Evolutionary conservation across 164 flowering plant species (phyloP).

Genomic region (Annona cherimola): DNA sequence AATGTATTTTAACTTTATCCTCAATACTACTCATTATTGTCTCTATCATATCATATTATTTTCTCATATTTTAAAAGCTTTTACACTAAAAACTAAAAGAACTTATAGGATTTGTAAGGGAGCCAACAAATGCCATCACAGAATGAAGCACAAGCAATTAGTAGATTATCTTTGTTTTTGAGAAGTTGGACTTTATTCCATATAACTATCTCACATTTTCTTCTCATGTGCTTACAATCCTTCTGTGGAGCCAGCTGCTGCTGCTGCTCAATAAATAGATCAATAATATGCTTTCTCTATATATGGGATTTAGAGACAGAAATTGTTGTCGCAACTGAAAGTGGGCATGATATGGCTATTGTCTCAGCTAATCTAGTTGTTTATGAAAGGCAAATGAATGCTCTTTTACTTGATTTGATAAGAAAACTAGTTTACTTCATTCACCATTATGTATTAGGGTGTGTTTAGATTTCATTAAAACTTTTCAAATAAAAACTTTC

Average conservation of each 20-base stretch:
- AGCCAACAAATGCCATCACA: too few relatives aligned
- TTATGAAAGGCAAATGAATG: constrained; percentile 96
- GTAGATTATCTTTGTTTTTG: neutral
- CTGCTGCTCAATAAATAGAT: neutral
- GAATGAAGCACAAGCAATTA: neutral
- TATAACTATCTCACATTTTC: neutral
- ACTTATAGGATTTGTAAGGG: too few relatives aligned
- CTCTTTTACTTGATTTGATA: constrained; percentile 92
- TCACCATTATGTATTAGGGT: too few relatives aligned
- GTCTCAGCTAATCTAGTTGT: constrained; percentile 70
- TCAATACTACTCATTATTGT: too few relatives aligned
- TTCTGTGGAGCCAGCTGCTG: neutral
- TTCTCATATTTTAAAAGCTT: too few relatives aligned
- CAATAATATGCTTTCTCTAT: neutral
- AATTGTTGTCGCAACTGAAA: constrained; percentile 66
- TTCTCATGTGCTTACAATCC: neutral
- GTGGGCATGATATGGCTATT: constrained; percentile 53
- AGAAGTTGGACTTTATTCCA: neutral
- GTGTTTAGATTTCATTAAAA: too few relatives aligned
- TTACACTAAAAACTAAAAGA: too few relatives aligned
- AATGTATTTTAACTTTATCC: too few relatives aligned
- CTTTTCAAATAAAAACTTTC: too few relatives aligned
- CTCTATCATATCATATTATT: too few relatives aligned
- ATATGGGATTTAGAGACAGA: constrained; percentile 84
- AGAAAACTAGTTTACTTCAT: constrained; percentile 25